phyloP scores from a whole-genome alignment of 2,329 filamentous ascomycete genomes.

The Parastagonospora nodorum region DNA sequence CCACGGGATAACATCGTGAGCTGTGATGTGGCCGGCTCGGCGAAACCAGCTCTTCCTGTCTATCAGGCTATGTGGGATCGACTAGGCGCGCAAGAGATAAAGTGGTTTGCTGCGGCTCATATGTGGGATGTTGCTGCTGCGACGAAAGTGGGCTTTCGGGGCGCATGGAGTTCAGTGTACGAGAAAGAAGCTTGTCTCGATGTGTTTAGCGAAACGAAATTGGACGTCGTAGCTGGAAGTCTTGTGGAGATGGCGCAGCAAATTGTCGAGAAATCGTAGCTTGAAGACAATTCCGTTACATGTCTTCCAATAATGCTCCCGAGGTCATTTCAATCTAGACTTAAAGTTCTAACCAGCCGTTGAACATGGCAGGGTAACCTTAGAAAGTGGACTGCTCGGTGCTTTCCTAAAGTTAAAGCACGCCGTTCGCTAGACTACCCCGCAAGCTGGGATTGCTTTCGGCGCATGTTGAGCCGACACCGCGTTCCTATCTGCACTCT shows the following conservation, averaged over 20 bases:
- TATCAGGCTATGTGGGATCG: constrained; percentile 53
- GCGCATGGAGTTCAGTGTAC: constrained; percentile 13
- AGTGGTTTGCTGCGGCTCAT: constrained; percentile 65
- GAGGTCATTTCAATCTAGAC: too few relatives aligned
- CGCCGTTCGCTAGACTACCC: too few relatives aligned
- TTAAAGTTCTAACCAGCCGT: too few relatives aligned
- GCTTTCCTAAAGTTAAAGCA: too few relatives aligned
- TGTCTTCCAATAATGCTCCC: too few relatives aligned
- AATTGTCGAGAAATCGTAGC: constrained; percentile 12
- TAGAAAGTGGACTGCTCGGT: too few relatives aligned
- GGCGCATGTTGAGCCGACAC: neutral
- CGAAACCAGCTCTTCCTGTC: constrained; percentile 56
- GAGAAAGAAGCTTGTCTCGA: constrained; percentile 14
- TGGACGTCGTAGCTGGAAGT: constrained; percentile 10
- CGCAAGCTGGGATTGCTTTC: too few relatives aligned
- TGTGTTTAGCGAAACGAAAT: constrained; percentile 9
- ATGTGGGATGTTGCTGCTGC: constrained; percentile 65
- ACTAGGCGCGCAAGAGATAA: constrained; percentile 48
- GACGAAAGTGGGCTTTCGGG: constrained; percentile 49
- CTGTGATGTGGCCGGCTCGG: constrained; percentile 56
- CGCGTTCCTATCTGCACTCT: neutral
- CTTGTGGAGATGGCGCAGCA: constrained; percentile 11
- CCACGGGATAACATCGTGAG: constrained; percentile 58
- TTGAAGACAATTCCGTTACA: too few relatives aligned
- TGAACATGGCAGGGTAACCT: too few relatives aligned